A percentile compares a stretch with the other conserved stretches of the same genome.
These are phyloP conservation scores for Inonotus hispidus DNA, from an alignment of 1,284 basidiomycete genomes.

Conservation along the genomic window DNA sequence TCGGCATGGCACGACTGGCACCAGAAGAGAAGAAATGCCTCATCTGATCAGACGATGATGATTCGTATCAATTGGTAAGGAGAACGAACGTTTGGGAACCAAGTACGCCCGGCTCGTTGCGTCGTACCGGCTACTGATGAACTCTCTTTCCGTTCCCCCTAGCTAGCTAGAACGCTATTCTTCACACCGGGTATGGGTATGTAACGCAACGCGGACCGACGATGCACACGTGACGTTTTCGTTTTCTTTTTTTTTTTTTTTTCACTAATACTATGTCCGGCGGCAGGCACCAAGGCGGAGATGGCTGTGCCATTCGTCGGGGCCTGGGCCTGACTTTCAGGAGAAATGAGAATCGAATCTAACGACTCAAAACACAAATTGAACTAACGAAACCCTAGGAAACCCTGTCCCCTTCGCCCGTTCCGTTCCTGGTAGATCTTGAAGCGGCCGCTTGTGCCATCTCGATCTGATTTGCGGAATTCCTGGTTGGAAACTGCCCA, in stretches of 20 bases:
- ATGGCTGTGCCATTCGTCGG: conserved; percentile 8
- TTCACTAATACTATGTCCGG: not conserved
- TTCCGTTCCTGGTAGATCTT: conserved; percentile 1
- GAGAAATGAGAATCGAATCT: conserved; percentile 8
- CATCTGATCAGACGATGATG: too few species aligned
- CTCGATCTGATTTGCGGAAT: not conserved
- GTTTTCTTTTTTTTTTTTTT: too few species aligned
- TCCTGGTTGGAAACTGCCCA: not conserved
- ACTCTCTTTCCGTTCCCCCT: too few species aligned
- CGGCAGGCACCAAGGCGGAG: not conserved
- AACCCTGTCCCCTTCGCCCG: too few species aligned
- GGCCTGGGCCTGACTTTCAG: conserved; percentile 16
- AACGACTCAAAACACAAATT: conserved; percentile 6
- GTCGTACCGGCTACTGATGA: too few species aligned
- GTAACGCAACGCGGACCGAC: not conserved
- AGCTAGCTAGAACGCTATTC: too few species aligned
- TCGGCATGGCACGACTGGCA: not conserved
- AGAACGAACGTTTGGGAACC: too few species aligned
- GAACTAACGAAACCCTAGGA: not conserved
- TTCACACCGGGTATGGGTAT: not conserved
- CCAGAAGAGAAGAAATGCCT: not conserved
- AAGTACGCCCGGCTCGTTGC: too few species aligned
- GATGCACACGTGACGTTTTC: not conserved
- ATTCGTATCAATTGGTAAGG: too few species aligned
- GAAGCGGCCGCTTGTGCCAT: not conserved